phyloP scores from a whole-genome alignment of 257 asterid genomes.

The Solanum piurae region DNA sequence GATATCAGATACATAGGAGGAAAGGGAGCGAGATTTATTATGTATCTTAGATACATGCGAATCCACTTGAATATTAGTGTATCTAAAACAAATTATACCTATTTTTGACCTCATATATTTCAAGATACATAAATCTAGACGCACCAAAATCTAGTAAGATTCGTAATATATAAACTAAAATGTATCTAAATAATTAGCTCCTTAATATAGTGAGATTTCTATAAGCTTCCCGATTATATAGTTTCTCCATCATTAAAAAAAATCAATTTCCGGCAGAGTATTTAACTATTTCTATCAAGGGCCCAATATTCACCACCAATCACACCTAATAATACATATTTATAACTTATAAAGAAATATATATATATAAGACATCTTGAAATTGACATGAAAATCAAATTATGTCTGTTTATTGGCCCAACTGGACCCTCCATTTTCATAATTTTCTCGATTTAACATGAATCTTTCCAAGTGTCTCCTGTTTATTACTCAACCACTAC shows the following conservation, averaged over 20 bases:
- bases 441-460: not conserved
- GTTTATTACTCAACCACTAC: not conserved
- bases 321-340: not conserved
- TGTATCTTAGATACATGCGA: too few species aligned
- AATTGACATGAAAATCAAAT: not conserved
- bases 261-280: not conserved
- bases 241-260: not conserved
- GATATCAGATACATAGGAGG: not conserved
- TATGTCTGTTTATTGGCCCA: not conserved
- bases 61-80: too few species aligned
- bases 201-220: too few species aligned
- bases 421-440: not conserved
- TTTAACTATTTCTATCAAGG: not conserved
- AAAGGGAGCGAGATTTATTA: not conserved
- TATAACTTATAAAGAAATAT: not conserved
- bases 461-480: not conserved
- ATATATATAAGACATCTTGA: not conserved
- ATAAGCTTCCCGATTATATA: too few species aligned
- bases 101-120: too few species aligned
- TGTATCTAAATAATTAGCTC: too few species aligned
- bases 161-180: too few species aligned
- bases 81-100: not conserved
- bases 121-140: rapidly evolving
- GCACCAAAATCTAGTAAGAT: too few species aligned
- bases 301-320: not conserved